These are phyloP conservation scores for Xanthoceras sorbifolium DNA, from an alignment of 345 rosid genomes.

Conservation along the genomic window DNA sequence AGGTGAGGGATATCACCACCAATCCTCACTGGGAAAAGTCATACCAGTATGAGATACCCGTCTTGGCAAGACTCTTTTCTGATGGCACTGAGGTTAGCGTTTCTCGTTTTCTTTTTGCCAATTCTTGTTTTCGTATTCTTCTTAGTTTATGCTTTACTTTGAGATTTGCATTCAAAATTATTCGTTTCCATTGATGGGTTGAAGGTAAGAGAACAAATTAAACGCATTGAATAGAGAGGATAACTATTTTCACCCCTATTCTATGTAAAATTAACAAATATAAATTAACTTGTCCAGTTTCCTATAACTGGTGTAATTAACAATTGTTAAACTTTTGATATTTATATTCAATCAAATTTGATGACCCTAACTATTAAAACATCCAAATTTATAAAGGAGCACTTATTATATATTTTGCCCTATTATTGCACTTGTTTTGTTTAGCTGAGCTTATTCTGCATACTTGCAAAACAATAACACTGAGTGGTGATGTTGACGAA, in stretches of 20 bases:
- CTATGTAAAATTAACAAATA: no score
- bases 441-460: background rate
- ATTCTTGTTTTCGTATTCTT: background rate
- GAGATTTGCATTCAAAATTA: background rate
- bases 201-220: background rate
- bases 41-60: constrained; percentile 82
- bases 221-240: background rate
- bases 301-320: background rate
- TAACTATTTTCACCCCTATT: no score
- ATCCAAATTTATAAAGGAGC: no score
- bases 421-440: background rate
- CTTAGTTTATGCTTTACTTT: background rate
- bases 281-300: no score
- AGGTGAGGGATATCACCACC: constrained; percentile 77
- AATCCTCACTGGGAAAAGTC: constrained; percentile 81
- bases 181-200: background rate
- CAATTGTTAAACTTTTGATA: background rate
- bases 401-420: background rate
- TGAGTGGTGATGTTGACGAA: background rate
- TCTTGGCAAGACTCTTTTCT: constrained; percentile 59
- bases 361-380: no score
- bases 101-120: background rate
- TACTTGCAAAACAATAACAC: background rate
- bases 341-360: background rate
- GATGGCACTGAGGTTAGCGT: constrained; percentile 70